Evolutionary conservation across 306 rosid genomes (phyloP), one percentile per base, ranked within the genome.

Genomic region (Rubus parviflorus): DNA sequence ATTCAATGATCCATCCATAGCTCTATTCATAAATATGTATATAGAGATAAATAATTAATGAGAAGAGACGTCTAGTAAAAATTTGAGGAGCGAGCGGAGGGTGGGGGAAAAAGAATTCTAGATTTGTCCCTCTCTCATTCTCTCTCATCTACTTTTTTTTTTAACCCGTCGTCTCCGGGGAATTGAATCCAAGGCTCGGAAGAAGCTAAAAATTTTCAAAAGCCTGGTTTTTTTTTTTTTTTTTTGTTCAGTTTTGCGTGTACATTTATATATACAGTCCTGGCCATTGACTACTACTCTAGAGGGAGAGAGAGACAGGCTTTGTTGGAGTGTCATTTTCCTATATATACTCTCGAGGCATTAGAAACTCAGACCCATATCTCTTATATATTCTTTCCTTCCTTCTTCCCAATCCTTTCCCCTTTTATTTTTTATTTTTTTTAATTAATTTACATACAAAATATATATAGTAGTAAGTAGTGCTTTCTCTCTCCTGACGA

Each of bases 301-400:
- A 61, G 70, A 43, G 47, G 12, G 72, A 25, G 70, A 78, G 72
- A 79, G 84, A 77, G 84, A 78, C 49, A 47, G 80, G 58, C 83
- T 83, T 79, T 82, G 94, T 89, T 88, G 87, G 81, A 89, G 90
- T 88, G 97, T 89, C 97, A 77, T 87, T 91, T 89, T 91, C 92
- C 84, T 83, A 91, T 82, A 89, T 89, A 91, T 91, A 86, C 94
- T 88, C 91, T 87, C 91, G 77, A 79, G 77, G 82, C 84, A 82
- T 78, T 74, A 60, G 63, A 53, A 75, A 58, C 72, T 16, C 53
- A 73, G 56, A 78, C 74, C 87, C 81, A 73, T 80, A 79, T 75
- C 82, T 62, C 43, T 62, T 62, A 15, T 62, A 62, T 62, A 62
- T 53, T 80, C 87, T 68, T 77, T 60, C 52, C 81, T 70, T 25